Conservation (phyloP, 2,329 filamentous ascomycete genomes). For the Fusarium pseudocircinatum region DNA sequence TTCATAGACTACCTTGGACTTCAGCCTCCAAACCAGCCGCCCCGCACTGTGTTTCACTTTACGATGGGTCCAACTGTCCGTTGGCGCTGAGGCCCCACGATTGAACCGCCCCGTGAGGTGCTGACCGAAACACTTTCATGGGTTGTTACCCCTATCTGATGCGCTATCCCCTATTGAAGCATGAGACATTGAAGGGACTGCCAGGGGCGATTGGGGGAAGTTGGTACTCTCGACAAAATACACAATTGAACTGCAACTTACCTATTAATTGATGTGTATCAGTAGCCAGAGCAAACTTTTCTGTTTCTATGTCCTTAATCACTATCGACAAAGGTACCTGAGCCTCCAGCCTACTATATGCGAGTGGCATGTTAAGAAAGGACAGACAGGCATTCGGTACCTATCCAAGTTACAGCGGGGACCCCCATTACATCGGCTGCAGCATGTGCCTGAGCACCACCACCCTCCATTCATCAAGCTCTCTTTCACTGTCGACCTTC, state of each 20-base stretch:
- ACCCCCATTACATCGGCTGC: conserved; percentile 23
- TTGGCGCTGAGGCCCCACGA: conserved; percentile 25
- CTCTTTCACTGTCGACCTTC: conserved; percentile 22
- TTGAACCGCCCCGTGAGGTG: conserved; percentile 1
- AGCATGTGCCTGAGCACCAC: conserved; percentile 27
- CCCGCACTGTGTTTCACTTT: conserved; percentile 38
- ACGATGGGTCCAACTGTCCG: conserved; percentile 15
- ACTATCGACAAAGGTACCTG: background rate
- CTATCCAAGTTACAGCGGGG: background rate
- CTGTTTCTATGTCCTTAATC: conserved; percentile 6
- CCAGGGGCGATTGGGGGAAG: conserved; percentile 30
- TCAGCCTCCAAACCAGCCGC: conserved; percentile 7
- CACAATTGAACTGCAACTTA: background rate
- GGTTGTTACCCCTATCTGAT: conserved; percentile 37
- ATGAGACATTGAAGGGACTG: conserved; percentile 27
- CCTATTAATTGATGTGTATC: background rate
- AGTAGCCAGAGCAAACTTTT: background rate
- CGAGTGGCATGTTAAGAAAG: conserved; percentile 14
- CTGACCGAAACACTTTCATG: conserved; percentile 31
- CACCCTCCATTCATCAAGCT: conserved; percentile 27
- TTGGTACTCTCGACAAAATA: background rate
- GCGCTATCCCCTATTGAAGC: conserved; percentile 37
- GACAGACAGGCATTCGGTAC: background rate
- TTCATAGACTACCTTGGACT: background rate
- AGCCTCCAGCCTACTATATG: background rate